Conservation (phyloP, 116 monocot genomes). For the Posidonia oceanica region DNA sequence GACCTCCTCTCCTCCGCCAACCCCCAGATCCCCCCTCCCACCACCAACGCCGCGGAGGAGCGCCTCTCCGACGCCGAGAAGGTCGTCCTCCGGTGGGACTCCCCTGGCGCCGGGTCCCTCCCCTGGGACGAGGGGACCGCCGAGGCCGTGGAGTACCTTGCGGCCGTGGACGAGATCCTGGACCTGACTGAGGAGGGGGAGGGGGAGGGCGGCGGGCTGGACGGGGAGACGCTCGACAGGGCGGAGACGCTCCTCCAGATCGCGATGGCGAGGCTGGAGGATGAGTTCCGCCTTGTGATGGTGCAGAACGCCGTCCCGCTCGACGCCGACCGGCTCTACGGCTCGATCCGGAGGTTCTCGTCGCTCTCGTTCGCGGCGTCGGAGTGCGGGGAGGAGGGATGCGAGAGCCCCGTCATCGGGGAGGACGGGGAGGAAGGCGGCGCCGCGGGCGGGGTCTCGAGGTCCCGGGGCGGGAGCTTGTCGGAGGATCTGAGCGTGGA, state of each 20-base stretch:
- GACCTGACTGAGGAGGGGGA: constrained; percentile 12
- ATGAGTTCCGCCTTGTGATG: constrained; percentile 72
- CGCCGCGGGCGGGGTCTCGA: neutral
- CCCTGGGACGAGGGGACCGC: constrained; percentile 29
- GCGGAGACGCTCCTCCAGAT: constrained; percentile 60
- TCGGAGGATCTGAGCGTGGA: constrained; percentile 22
- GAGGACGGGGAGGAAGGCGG: constrained; percentile 14
- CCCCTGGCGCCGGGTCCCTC: constrained; percentile 11
- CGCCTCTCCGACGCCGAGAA: constrained; percentile 32
- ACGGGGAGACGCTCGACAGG: constrained; percentile 19
- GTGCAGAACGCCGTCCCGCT: constrained; percentile 52
- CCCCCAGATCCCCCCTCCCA: constrained; percentile 2
- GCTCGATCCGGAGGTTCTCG: constrained; percentile 24
- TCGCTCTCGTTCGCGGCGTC: constrained; percentile 15
- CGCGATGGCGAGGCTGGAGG: constrained; percentile 62
- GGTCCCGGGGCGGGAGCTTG: constrained; percentile 8
- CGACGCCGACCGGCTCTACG: constrained; percentile 33
- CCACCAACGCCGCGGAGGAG: neutral
- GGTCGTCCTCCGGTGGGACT: constrained; percentile 32
- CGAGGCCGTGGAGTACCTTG: constrained; percentile 38
- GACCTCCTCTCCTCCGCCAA: constrained; percentile 12
- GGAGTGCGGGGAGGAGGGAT: constrained; percentile 3
- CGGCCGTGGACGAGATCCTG: constrained; percentile 52
- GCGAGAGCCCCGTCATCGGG: constrained; percentile 17
- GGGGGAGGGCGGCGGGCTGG: neutral